A percentile compares a stretch with the other conserved stretches of the same genome.
Conservation (phyloP, 495 filamentous ascomycete genomes). For the Gamarada debralockiae region DNA sequence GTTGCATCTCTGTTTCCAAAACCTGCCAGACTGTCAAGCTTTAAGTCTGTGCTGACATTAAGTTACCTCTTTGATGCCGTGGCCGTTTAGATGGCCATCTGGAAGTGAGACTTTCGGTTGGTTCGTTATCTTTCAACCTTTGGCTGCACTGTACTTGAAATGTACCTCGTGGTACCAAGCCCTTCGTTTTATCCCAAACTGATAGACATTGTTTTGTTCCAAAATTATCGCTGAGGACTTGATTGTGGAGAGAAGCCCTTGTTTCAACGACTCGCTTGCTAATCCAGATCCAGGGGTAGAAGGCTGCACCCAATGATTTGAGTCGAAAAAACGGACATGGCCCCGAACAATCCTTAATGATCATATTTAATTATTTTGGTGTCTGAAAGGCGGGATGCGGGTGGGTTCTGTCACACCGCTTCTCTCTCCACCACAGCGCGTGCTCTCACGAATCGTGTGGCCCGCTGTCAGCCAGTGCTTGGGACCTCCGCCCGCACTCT, state of each 20-base stretch:
- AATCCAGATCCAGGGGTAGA: not conserved
- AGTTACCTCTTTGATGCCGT: too few relatives aligned
- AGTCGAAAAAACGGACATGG: not conserved
- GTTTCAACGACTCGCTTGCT: conserved; percentile 16
- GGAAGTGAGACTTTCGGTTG: too few relatives aligned
- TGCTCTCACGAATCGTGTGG: not conserved
- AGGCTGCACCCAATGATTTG: not conserved
- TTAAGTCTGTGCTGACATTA: too few relatives aligned
- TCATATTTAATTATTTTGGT: not conserved
- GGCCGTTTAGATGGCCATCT: too few relatives aligned
- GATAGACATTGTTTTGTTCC: not conserved
- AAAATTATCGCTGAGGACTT: not conserved
- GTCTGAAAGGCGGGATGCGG: too few relatives aligned
- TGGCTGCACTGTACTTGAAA: not conserved
- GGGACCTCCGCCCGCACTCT: not conserved
- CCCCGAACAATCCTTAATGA: not conserved
- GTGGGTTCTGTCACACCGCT: conserved; percentile 18
- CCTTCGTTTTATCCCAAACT: not conserved
- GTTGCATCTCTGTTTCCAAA: too few relatives aligned
- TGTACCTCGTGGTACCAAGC: not conserved
- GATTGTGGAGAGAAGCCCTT: not conserved
- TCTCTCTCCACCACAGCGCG: conserved; percentile 20
- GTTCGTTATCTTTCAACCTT: too few relatives aligned
- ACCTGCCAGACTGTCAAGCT: too few relatives aligned
- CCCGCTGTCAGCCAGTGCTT: conserved; percentile 5